A percentile compares a stretch with the other conserved stretches of the same genome.
phyloP scores from a whole-genome alignment of 2,329 filamentous ascomycete genomes.

The Trichoderma cornu-damae region DNA sequence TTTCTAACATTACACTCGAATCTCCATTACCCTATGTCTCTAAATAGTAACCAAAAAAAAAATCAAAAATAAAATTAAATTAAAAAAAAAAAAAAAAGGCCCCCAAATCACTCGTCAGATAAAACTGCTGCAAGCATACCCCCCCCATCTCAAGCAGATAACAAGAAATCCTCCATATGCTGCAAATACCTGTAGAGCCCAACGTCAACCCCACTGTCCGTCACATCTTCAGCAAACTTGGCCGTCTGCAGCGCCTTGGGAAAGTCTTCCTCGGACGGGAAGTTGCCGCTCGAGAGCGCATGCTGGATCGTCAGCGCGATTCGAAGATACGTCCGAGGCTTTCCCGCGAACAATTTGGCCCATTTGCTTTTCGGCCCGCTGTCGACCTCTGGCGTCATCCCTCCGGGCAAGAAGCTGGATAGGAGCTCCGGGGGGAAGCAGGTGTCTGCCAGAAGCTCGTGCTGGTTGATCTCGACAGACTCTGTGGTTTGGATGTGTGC shows the following conservation, averaged over 20 bases:
- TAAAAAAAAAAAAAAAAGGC: not conserved
- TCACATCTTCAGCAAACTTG: constrained; percentile 1
- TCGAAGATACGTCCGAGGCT: constrained; percentile 3
- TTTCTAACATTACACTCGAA: no score
- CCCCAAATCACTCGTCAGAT: not conserved
- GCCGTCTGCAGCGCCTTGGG: constrained; percentile 9
- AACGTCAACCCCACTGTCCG: not conserved
- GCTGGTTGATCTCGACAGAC: not conserved
- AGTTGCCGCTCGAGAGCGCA: constrained; percentile 5
- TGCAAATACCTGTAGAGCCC: constrained; percentile 12
- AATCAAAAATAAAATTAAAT: not conserved
- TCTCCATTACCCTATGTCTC: no score
- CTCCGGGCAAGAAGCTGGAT: not conserved
- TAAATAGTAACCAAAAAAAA: no score
- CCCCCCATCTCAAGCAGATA: constrained; percentile 9
- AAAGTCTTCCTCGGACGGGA: constrained; percentile 9
- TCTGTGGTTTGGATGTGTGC: constrained; percentile 11
- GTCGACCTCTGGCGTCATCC: not conserved
- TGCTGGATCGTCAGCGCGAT: constrained; percentile 12
- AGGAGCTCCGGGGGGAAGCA: not conserved
- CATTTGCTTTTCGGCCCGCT: constrained; percentile 1
- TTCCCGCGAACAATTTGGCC: not conserved
- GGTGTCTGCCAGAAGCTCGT: not conserved
- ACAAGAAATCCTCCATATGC: constrained; percentile 6
- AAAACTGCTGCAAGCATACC: no score